Conservation (phyloP, 306 rosid species). For the Hylodesmum podocarpum region DNA sequence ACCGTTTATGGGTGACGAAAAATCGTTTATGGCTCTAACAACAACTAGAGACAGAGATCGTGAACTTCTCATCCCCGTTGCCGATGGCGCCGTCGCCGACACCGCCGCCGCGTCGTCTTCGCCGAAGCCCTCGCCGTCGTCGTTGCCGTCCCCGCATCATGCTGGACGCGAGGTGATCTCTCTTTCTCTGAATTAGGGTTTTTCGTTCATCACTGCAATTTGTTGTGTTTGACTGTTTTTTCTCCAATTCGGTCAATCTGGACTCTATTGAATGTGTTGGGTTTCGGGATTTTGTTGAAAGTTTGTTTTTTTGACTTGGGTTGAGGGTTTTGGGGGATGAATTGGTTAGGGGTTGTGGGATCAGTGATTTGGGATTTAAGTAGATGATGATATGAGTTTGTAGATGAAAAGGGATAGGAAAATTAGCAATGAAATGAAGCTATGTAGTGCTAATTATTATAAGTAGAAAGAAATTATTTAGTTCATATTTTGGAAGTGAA, state of each 20-base stretch:
- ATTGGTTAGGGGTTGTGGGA: not conserved
- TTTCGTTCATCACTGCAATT: not conserved
- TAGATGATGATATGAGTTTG: not conserved
- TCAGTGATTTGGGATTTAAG: not conserved
- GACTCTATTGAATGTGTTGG: constrained; percentile 19
- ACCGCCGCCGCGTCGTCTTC: constrained; percentile 26
- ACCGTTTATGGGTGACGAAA: constrained; percentile 72
- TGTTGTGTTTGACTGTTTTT: not conserved
- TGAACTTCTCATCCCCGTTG: constrained; percentile 83
- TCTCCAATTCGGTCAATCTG: not conserved
- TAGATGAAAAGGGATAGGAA: not conserved
- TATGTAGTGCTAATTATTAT: not conserved
- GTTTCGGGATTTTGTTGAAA: not conserved
- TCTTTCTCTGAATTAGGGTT: constrained; percentile 26
- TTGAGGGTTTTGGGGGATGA: not conserved
- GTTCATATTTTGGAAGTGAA: not conserved
- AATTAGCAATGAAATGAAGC: not conserved
- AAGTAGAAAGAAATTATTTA: not conserved
- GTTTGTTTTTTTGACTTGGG: constrained; percentile 24
- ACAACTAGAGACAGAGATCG: constrained; percentile 77
- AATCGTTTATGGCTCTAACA: constrained; percentile 52
- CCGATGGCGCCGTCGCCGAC: constrained; percentile 31
- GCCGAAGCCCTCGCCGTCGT: constrained; percentile 51
- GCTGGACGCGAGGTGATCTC: constrained; percentile 64
- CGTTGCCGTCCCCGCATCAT: constrained; percentile 51